These are phyloP conservation scores for Fusarium fracticaudum DNA, from an alignment of 2,329 filamentous ascomycete species.

Conservation along the genomic window DNA sequence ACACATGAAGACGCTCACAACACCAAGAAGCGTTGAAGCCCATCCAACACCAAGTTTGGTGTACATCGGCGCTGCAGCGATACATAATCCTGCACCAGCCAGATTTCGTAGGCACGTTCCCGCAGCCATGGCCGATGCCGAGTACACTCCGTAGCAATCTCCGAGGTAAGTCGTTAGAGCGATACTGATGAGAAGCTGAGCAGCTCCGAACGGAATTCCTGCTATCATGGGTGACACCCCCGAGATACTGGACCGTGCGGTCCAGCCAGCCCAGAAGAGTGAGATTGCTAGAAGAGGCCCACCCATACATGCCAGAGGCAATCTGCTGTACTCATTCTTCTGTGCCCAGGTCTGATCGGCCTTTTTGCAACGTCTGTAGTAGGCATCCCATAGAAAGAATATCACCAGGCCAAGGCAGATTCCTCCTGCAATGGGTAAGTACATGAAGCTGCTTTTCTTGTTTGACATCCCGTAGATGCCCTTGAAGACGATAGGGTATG, in stretches of 20 bases:
- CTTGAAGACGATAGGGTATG: constrained; percentile 35
- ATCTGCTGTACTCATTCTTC: constrained; percentile 24
- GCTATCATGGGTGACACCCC: constrained; percentile 12
- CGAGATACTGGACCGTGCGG: neutral
- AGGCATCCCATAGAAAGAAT: constrained; percentile 22
- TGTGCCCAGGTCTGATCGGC: constrained; percentile 12
- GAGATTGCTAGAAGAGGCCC: constrained; percentile 19
- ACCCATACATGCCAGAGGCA: constrained; percentile 26
- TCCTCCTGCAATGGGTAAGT: constrained; percentile 1
- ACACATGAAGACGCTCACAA: constrained; percentile 5
- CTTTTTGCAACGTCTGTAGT: constrained; percentile 11
- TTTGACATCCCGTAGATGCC: constrained; percentile 9
- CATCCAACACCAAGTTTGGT: neutral
- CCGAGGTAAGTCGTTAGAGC: constrained; percentile 7
- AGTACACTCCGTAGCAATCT: constrained; percentile 5
- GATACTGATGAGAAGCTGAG: constrained; percentile 5
- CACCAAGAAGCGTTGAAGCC: constrained; percentile 5
- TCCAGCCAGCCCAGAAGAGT: constrained; percentile 36
- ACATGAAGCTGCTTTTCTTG: constrained; percentile 6
- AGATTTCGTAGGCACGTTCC: constrained; percentile 10
- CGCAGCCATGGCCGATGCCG: constrained; percentile 2
- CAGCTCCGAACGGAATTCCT: constrained; percentile 1
- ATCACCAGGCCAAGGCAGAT: constrained; percentile 2
- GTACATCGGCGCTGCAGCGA: constrained; percentile 15
- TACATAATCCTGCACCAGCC: neutral